Evolutionary conservation across 108 stramenopile genomes (phyloP).

Genomic region (Chaetoceros muelleri): DNA sequence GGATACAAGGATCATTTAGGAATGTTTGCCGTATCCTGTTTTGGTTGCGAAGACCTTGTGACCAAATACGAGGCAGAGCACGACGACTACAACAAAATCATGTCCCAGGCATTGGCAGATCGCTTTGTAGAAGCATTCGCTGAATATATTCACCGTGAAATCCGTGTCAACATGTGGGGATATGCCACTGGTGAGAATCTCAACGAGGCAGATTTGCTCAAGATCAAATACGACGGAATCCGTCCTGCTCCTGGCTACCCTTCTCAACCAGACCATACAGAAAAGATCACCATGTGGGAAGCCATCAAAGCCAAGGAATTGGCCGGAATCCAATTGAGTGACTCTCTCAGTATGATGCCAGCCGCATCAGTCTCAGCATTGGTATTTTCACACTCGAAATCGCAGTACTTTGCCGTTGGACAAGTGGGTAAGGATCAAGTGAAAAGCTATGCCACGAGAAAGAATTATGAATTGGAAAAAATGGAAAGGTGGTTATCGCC

Average conservation of each 20-base stretch:
- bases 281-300: slow-evolving; percentile 98
- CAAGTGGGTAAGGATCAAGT: slow-evolving; percentile 99
- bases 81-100: slow-evolving; percentile 98
- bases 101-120: slow-evolving; percentile 97
- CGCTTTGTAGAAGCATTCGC: slow-evolving; percentile 99
- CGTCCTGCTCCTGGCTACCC: slow-evolving; percentile 99
- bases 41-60: slow-evolving; percentile 92
- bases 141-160: slow-evolving; percentile 95
- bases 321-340: slow-evolving; percentile 88
- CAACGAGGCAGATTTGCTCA: slow-evolving; percentile 87
- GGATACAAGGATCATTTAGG: slow-evolving; percentile 94
- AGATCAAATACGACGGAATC: slow-evolving; percentile 99
- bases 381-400: slow-evolving; percentile 95
- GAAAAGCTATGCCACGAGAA: slow-evolving; percentile 89
- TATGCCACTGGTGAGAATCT: slow-evolving; percentile 86
- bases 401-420: slow-evolving; percentile 98
- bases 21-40: slow-evolving; percentile 96
- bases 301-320: slow-evolving; percentile 86
- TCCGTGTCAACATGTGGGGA: slow-evolving; percentile 95
- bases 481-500: slow-evolving; percentile 95
- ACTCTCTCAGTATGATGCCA: slow-evolving; percentile 96
- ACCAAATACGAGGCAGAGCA: slow-evolving; percentile 80
- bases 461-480: slow-evolving; percentile 71
- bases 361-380: slow-evolving; percentile 95
- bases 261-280: slow-evolving; percentile 99